phyloP scores from a whole-genome alignment of 2,329 filamentous ascomycete genomes.

The Beauveria asiatica region DNA sequence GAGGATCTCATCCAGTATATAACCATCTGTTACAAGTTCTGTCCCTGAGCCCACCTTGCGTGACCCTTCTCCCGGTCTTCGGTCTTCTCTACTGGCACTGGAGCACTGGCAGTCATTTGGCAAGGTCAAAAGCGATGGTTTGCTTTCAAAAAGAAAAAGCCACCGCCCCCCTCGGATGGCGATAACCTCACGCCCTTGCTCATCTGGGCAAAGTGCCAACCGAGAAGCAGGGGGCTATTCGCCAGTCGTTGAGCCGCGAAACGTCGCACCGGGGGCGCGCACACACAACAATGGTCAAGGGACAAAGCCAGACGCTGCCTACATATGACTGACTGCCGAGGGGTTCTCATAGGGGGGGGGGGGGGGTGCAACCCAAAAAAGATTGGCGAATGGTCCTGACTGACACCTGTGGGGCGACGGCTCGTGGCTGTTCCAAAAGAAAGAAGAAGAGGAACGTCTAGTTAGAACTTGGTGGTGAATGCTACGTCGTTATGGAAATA shows the following conservation, averaged over 20 bases:
- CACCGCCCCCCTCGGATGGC: background rate
- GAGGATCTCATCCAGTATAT: slow-evolving; percentile 5
- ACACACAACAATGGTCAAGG: background rate
- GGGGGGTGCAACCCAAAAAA: background rate
- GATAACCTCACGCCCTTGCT: slow-evolving; percentile 1
- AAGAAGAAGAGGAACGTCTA: background rate
- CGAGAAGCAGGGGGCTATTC: background rate
- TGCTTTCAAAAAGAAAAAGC: background rate
- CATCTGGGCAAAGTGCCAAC: too few relatives aligned
- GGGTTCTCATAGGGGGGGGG: background rate
- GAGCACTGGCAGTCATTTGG: slow-evolving; percentile 9
- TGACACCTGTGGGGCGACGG: background rate
- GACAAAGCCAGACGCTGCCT: background rate
- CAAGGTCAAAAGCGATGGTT: slow-evolving; percentile 6
- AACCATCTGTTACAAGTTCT: background rate
- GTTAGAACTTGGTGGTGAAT: background rate
- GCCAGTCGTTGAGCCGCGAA: background rate
- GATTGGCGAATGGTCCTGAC: background rate
- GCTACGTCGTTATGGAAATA: slow-evolving; percentile 10
- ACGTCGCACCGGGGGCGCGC: slow-evolving; percentile 5
- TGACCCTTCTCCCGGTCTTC: slow-evolving; percentile 3
- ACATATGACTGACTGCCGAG: background rate
- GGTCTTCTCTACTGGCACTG: background rate
- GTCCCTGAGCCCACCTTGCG: slow-evolving; percentile 3
- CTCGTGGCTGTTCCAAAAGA: background rate